These are phyloP conservation scores for Exophiala phaeomuriformis DNA, from an alignment of 2,329 filamentous ascomycete genomes.

Conservation along the genomic window DNA sequence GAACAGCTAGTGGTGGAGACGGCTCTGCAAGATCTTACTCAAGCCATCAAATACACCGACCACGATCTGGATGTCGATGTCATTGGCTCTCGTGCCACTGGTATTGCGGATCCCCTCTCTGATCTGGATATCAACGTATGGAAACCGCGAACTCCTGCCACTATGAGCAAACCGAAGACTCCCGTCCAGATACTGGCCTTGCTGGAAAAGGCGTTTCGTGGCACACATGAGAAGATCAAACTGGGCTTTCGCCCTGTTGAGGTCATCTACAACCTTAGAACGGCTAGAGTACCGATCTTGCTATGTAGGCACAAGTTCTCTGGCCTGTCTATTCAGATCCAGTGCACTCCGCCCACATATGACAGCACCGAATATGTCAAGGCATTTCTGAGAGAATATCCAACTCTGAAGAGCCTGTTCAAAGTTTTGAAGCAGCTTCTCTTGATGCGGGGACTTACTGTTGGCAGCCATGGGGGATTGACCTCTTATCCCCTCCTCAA, in stretches of 20 bases:
- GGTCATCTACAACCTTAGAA: conserved; percentile 8
- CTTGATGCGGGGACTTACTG: conserved; percentile 44
- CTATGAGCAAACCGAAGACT: conserved; percentile 3
- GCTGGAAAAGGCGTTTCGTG: conserved; percentile 9
- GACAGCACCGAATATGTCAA: conserved; percentile 39
- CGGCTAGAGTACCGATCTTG: conserved; percentile 31
- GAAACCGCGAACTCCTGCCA: conserved; percentile 2
- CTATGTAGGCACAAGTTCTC: conserved; percentile 39
- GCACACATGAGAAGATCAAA: conserved; percentile 2
- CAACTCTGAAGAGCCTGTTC: conserved; percentile 45
- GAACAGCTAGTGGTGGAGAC: conserved; percentile 35
- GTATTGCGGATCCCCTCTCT: conserved; percentile 47
- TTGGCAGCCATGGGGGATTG: conserved; percentile 44
- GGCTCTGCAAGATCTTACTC: conserved; percentile 29
- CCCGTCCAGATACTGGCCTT: conserved; percentile 8
- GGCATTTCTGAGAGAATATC: conserved; percentile 44
- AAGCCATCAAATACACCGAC: conserved; percentile 28
- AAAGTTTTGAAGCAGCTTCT: conserved; percentile 45
- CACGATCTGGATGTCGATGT: conserved; percentile 34
- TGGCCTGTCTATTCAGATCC: conserved; percentile 48
- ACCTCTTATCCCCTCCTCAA: conserved; percentile 51
- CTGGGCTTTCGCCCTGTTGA: conserved; percentile 8
- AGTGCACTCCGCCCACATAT: conserved; percentile 39
- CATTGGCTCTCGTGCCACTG: conserved; percentile 49
- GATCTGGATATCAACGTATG: conserved; percentile 46